Conservation (phyloP, 441 rosid species). For the Pelargonium citronellum region DNA sequence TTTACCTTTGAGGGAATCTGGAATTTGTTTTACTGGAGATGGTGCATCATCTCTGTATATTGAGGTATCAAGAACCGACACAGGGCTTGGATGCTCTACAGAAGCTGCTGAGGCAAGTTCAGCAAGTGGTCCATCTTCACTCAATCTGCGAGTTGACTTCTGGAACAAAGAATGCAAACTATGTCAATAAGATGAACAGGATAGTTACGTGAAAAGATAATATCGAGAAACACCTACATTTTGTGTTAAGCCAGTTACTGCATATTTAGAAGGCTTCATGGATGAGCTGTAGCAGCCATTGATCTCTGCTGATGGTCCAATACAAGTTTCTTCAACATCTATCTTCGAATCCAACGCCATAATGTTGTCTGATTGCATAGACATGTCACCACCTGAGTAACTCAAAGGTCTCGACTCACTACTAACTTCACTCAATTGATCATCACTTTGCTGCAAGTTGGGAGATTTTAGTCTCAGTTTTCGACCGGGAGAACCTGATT, state of each 20-base stretch:
- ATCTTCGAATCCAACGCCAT: slow-evolving; percentile 32
- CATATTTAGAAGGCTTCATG: slow-evolving; percentile 27
- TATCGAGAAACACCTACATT: slow-evolving; percentile 36
- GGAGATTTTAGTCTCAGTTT: slow-evolving; percentile 38
- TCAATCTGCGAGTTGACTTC: slow-evolving; percentile 39
- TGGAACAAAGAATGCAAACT: slow-evolving; percentile 24
- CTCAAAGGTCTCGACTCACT: slow-evolving; percentile 53
- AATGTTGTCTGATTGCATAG: slow-evolving; percentile 47
- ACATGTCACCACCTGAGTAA: slow-evolving; percentile 46
- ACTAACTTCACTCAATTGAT: slow-evolving; percentile 58
- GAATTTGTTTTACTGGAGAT: slow-evolving; percentile 50
- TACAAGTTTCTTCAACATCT: slow-evolving; percentile 38
- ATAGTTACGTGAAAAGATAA: slow-evolving; percentile 15
- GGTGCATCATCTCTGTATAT: slow-evolving; percentile 47
- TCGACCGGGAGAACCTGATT: slow-evolving; percentile 48
- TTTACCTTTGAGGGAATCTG: slow-evolving; percentile 39
- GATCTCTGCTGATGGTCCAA: slow-evolving; percentile 27
- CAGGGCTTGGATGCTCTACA: slow-evolving; percentile 75
- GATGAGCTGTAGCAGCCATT: slow-evolving; percentile 31
- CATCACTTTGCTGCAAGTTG: slow-evolving; percentile 44
- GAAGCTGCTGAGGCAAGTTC: slow-evolving; percentile 39
- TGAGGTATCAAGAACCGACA: slow-evolving; percentile 69
- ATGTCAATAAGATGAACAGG: slow-evolving; percentile 18
- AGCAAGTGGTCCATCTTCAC: slow-evolving; percentile 41
- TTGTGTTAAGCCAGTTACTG: slow-evolving; percentile 35